Evolutionary conservation across 2,329 filamentous ascomycete genomes (phyloP).

Genomic region (Colletotrichum sp.): DNA sequence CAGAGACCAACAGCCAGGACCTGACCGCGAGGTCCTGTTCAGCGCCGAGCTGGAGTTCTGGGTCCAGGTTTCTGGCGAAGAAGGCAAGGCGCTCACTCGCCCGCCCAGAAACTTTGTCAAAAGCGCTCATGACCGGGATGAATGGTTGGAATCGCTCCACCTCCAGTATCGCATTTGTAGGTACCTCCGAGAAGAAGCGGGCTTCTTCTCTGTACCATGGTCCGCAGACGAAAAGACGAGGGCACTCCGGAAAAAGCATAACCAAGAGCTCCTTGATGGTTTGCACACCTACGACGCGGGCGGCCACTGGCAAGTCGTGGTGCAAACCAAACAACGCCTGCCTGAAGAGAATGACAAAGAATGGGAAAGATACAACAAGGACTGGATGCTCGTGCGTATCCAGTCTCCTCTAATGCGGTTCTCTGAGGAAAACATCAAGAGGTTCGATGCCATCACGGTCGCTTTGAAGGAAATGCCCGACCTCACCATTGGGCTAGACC

Average conservation of each 20-base stretch:
- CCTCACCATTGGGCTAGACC: neutral
- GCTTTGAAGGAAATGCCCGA: neutral
- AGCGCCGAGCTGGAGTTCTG: neutral
- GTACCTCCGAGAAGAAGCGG: neutral
- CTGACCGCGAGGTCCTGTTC: neutral
- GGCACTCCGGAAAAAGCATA: neutral
- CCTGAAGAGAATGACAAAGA: neutral
- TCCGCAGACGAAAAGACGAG: neutral
- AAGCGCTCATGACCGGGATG: neutral
- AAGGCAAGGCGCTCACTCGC: neutral
- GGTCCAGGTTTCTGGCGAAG: neutral
- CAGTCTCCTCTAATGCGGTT: neutral
- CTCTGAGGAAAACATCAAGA: neutral
- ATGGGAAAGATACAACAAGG: neutral
- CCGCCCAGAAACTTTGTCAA: neutral
- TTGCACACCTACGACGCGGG: neutral
- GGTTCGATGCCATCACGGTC: neutral
- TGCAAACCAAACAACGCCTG: neutral
- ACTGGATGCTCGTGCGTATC: neutral
- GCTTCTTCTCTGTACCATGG: neutral
- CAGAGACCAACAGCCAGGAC: neutral
- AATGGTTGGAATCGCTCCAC: neutral
- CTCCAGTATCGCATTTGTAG: neutral
- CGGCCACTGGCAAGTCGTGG: neutral
- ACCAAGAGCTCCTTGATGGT: neutral